Conservation (phyloP, 148 eudicot species). For the Talinum fruticosum region DNA sequence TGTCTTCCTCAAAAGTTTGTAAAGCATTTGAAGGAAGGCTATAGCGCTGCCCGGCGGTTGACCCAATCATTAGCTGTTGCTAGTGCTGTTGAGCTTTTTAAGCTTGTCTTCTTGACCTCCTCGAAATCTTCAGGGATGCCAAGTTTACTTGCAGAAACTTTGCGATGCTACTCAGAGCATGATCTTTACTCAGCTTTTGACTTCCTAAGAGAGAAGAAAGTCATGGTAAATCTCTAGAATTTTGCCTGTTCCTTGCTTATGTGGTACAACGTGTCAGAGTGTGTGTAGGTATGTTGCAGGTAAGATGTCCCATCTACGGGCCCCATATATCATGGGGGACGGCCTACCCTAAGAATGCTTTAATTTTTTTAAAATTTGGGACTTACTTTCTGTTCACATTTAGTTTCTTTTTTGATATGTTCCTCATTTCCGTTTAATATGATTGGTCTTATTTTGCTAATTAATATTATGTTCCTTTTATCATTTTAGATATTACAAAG, state of each 20-base stretch:
- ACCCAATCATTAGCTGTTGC: slow-evolving; percentile 76
- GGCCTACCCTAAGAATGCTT: neutral
- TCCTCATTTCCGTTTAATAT: too few species aligned
- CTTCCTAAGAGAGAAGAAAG: slow-evolving; percentile 78
- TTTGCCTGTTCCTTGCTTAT: slow-evolving; percentile 8
- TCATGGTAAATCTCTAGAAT: slow-evolving; percentile 52
- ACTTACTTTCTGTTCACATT: too few species aligned
- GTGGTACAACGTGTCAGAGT: neutral
- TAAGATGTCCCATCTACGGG: neutral
- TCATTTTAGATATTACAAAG: too few species aligned
- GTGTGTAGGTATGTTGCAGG: neutral
- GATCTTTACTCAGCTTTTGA: slow-evolving; percentile 92
- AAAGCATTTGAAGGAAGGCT: slow-evolving; percentile 54
- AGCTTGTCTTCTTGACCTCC: slow-evolving; percentile 81
- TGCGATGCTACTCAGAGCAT: slow-evolving; percentile 87
- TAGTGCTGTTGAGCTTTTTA: slow-evolving; percentile 86
- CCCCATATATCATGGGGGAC: neutral
- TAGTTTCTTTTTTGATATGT: too few species aligned
- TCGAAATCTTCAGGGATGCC: slow-evolving; percentile 66
- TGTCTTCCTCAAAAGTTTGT: slow-evolving; percentile 59
- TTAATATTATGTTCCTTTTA: too few species aligned
- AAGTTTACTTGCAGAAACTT: slow-evolving; percentile 74
- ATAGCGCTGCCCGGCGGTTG: slow-evolving; percentile 32
- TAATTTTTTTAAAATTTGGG: too few species aligned
- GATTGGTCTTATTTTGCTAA: too few species aligned